Percentiles rank a stretch among this genome's conserved stretches.
Evolutionary conservation across 2,329 filamentous ascomycete species (phyloP).

Genomic region (Phialophora chinensis): DNA sequence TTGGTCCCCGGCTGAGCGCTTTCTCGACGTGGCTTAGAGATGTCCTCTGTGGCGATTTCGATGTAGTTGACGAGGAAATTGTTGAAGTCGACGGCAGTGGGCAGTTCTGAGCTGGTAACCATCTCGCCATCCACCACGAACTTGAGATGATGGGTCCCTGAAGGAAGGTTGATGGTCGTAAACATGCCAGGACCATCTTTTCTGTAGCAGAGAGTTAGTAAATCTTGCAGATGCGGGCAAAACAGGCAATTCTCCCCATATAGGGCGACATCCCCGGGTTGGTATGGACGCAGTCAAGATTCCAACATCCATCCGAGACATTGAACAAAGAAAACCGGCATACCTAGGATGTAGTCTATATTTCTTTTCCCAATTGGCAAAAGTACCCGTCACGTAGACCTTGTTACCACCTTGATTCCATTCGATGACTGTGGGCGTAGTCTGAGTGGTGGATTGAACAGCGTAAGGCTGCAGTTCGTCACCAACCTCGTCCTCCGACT

Average conservation of each 20-base stretch:
- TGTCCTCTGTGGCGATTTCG: conserved; percentile 81
- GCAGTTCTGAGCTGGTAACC: conserved; percentile 83
- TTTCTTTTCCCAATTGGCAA: conserved; percentile 96
- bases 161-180: conserved; percentile 79
- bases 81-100: conserved; percentile 95
- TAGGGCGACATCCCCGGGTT: conserved; percentile 10
- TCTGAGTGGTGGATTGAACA: conserved; percentile 68
- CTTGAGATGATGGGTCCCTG: conserved; percentile 94
- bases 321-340: conserved; percentile 51
- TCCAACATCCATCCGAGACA: conserved; percentile 13
- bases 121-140: conserved; percentile 95
- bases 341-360: conserved; percentile 85
- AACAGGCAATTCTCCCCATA: conserved; percentile 4
- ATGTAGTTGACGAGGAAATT: conserved; percentile 99
- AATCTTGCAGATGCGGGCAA: background rate
- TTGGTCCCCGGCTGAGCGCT: conserved; percentile 46
- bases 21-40: conserved; percentile 48
- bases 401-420: conserved; percentile 85
- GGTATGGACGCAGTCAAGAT: conserved; percentile 11
- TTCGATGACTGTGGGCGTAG: conserved; percentile 82
- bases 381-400: conserved; percentile 91
- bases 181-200: conserved; percentile 64
- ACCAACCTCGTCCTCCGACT: conserved; percentile 76
- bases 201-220: conserved; percentile 35
- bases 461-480: conserved; percentile 71